phyloP scores from a whole-genome alignment of 352 stramenopile species.

The Phytophthora ramorum region DNA sequence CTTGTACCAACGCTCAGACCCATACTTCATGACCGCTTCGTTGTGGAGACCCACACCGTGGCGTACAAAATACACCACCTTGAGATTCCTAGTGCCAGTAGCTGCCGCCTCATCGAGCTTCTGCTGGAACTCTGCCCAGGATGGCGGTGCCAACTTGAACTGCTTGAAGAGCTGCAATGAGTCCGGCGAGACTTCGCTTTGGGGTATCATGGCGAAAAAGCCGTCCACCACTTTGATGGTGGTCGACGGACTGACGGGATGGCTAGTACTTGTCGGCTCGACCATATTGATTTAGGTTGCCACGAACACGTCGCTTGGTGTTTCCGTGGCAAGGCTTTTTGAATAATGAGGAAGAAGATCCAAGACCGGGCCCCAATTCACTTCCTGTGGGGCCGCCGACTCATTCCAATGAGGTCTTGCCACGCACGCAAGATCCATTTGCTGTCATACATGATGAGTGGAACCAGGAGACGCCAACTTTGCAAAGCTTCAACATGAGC shows the following conservation, averaged over 20 bases:
- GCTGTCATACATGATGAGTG: slow-evolving; percentile 26
- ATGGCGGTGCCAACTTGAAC: slow-evolving; percentile 18
- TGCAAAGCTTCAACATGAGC: slow-evolving; percentile 4
- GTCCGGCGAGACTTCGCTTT: neutral
- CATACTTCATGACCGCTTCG: slow-evolving; percentile 57
- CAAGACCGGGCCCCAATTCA: no score
- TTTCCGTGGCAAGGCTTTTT: slow-evolving; percentile 1
- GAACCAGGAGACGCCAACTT: neutral
- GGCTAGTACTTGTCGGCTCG: neutral
- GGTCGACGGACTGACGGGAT: neutral
- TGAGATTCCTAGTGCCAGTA: slow-evolving; percentile 29
- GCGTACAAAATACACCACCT: slow-evolving; percentile 78
- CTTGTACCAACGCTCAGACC: slow-evolving; percentile 61
- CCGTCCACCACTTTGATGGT: slow-evolving; percentile 13
- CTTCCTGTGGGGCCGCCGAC: neutral
- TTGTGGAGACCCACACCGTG: slow-evolving; percentile 81
- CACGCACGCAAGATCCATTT: slow-evolving; percentile 5
- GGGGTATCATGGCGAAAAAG: slow-evolving; percentile 13
- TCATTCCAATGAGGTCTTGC: slow-evolving; percentile 19
- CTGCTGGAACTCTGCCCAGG: slow-evolving; percentile 20
- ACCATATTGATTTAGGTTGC: slow-evolving; percentile 5
- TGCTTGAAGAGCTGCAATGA: slow-evolving; percentile 16
- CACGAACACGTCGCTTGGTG: neutral
- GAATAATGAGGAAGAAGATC: neutral
- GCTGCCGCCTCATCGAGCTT: slow-evolving; percentile 2